Evolutionary conservation across 2,329 filamentous ascomycete species (phyloP).

Genomic region (Cadophora malorum): DNA sequence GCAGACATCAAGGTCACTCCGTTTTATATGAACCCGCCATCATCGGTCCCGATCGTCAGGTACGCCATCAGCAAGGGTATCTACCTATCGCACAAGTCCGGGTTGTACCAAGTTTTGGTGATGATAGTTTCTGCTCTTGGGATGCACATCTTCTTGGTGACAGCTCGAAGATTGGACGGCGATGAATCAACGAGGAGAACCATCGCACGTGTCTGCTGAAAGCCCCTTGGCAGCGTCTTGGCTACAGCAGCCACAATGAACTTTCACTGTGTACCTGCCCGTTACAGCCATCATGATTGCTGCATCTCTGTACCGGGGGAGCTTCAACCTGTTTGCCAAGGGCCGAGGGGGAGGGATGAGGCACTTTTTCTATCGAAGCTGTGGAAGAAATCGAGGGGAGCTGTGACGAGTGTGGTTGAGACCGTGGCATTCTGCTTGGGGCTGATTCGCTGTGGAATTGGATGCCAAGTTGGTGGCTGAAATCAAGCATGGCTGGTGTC

Average conservation of each 20-base stretch:
- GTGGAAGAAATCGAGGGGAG: neutral
- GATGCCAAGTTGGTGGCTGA: conserved; percentile 16
- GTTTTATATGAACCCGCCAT: conserved; percentile 44
- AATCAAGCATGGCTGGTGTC: conserved; percentile 16
- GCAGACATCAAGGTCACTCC: conserved; percentile 40
- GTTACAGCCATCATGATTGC: conserved; percentile 13
- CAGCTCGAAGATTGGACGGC: neutral
- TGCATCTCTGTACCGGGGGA: neutral
- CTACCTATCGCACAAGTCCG: neutral
- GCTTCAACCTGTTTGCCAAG: conserved; percentile 1
- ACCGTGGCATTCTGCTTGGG: conserved; percentile 12
- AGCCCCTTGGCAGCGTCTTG: conserved; percentile 21
- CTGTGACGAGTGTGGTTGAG: conserved; percentile 10
- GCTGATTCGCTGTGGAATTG: neutral
- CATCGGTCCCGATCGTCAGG: conserved; percentile 19
- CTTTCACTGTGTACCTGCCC: conserved; percentile 21
- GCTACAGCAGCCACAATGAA: conserved; percentile 14
- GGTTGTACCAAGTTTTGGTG: neutral
- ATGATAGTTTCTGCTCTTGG: neutral
- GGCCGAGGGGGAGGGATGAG: neutral
- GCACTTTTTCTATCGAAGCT: neutral
- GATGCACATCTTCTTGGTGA: conserved; percentile 7
- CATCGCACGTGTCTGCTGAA: conserved; percentile 19
- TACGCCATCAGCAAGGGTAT: conserved; percentile 11
- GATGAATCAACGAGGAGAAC: conserved; percentile 21